Evolutionary conservation across 73 alveolate species (phyloP).

Genomic region (Paramecium caudatum): DNA sequence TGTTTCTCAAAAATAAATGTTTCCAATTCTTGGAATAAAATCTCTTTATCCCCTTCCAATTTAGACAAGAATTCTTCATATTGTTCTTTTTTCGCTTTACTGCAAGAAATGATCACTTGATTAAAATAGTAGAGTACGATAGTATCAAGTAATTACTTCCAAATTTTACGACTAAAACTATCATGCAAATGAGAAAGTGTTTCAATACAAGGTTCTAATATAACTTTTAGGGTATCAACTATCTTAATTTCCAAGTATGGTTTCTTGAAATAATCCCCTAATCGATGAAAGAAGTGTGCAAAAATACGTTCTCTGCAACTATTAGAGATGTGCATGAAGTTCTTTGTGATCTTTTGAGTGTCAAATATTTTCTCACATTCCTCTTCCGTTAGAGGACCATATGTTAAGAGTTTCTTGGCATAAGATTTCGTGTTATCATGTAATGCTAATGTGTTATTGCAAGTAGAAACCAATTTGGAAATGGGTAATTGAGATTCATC

Average conservation of each 20-base stretch:
- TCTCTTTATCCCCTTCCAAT: slow-evolving; percentile 53
- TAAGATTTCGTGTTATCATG: slow-evolving; percentile 36
- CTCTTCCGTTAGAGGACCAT: slow-evolving; percentile 39
- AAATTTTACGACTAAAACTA: slow-evolving; percentile 33
- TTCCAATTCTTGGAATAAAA: slow-evolving; percentile 9
- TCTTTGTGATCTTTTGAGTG: slow-evolving; percentile 16
- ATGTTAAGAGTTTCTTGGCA: background rate
- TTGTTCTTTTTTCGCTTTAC: slow-evolving; percentile 54
- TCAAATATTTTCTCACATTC: slow-evolving; percentile 51
- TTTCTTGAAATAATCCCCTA: slow-evolving; percentile 10
- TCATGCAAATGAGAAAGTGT: slow-evolving; percentile 43
- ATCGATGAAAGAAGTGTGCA: background rate
- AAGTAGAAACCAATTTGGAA: background rate
- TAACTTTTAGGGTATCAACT: slow-evolving; percentile 5
- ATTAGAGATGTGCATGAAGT: background rate
- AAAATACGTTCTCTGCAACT: slow-evolving; percentile 29
- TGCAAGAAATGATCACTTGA: slow-evolving; percentile 7
- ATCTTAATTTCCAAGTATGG: slow-evolving; percentile 26
- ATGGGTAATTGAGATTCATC: slow-evolving; percentile 2
- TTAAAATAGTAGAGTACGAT: slow-evolving; percentile 33
- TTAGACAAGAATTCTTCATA: slow-evolving; percentile 14
- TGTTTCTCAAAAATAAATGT: slow-evolving; percentile 33
- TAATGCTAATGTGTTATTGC: slow-evolving; percentile 44
- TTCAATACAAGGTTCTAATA: slow-evolving; percentile 31
- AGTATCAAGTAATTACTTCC: slow-evolving; percentile 37